Conservation (phyloP, 2,329 filamentous ascomycete species). For the Claviceps maximensis region DNA sequence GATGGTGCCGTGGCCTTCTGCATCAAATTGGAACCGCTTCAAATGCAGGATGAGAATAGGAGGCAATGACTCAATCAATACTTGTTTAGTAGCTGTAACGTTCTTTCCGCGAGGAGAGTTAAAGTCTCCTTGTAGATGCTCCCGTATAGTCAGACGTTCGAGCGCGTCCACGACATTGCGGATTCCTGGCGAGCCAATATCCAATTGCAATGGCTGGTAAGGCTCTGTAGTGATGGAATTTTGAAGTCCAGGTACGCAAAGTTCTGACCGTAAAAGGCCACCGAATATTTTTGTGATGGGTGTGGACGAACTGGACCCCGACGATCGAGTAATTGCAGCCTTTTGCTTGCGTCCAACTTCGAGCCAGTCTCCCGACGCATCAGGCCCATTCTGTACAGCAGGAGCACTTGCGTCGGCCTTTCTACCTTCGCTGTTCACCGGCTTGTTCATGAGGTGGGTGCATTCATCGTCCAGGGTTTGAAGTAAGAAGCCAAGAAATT, state of each 20-base stretch:
- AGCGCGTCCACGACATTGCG: constrained; percentile 87
- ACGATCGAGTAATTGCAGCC: constrained; percentile 71
- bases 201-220: constrained; percentile 86
- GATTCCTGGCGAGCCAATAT: constrained; percentile 78
- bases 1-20: constrained; percentile 63
- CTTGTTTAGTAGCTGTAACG: constrained; percentile 76
- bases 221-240: constrained; percentile 86
- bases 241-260: constrained; percentile 75
- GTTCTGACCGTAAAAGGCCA: constrained; percentile 77
- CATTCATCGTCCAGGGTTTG: constrained; percentile 93
- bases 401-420: constrained; percentile 20
- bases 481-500: constrained; percentile 86
- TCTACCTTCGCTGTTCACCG: constrained; percentile 28
- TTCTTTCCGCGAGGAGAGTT: constrained; percentile 64
- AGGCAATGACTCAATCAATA: constrained; percentile 84
- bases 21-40: constrained; percentile 95
- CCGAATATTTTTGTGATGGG: constrained; percentile 93
- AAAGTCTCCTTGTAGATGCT: constrained; percentile 77
- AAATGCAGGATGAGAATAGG: constrained; percentile 88
- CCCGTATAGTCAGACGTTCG: constrained; percentile 68
- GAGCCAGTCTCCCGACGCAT: constrained; percentile 52
- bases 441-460: constrained; percentile 49
- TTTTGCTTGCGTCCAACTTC: constrained; percentile 92
- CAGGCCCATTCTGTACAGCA: constrained; percentile 16
- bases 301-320: constrained; percentile 61